Percentiles rank a stretch among this genome's conserved stretches.
Conservation (phyloP, 441 rosid species). For the Flueggea neowawraea region DNA sequence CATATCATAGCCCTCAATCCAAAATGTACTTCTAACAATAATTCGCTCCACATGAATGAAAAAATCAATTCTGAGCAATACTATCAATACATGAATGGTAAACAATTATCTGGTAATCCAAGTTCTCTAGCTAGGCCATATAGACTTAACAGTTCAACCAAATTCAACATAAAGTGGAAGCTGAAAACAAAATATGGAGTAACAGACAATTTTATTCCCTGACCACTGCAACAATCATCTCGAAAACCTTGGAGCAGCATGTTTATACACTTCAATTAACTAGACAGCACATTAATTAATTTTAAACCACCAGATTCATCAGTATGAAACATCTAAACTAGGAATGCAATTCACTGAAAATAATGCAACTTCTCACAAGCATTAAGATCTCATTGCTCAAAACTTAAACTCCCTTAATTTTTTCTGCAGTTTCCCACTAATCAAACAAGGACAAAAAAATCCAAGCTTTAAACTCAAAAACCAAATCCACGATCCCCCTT, state of each 20-base stretch:
- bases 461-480: background rate
- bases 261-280: background rate
- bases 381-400: background rate
- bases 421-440: slow-evolving; percentile 13
- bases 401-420: slow-evolving; percentile 9
- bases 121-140: background rate
- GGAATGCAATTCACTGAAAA: background rate
- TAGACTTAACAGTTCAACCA: background rate
- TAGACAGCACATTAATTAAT: background rate
- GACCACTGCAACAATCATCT: background rate
- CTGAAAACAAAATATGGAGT: background rate
- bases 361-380: background rate
- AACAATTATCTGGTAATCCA: background rate
- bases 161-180: background rate
- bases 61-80: background rate
- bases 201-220: background rate
- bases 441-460: slow-evolving; percentile 15
- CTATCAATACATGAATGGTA: background rate
- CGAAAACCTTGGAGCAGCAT: too few species aligned
- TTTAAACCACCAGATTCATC: background rate
- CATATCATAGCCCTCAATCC: background rate
- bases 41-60: background rate
- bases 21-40: background rate
- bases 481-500: background rate
- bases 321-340: background rate